phyloP scores from a whole-genome alignment of 2,329 filamentous ascomycete species.

The Sporothrix luriei region DNA sequence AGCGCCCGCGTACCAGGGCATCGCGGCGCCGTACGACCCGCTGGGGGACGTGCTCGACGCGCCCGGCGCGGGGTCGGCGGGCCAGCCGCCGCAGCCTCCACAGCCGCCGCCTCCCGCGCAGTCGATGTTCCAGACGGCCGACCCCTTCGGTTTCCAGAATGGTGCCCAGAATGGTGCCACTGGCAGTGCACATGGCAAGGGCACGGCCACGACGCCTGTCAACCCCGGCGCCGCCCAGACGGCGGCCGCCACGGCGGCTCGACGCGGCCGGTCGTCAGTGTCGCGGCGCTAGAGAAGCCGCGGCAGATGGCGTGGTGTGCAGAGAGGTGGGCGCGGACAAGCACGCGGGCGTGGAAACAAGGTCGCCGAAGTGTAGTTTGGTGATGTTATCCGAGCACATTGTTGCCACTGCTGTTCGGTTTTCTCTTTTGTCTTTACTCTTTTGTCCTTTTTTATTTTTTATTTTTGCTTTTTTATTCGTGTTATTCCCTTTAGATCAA shows the following conservation, averaged over 20 bases:
- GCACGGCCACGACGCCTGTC: neutral
- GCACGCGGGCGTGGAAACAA: neutral
- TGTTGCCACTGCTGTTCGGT: neutral
- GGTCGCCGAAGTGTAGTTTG: neutral
- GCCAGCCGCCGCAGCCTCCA: neutral
- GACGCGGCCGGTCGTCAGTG: conserved; percentile 21
- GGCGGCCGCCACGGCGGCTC: neutral
- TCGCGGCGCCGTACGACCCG: conserved; percentile 61
- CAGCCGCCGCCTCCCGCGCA: neutral
- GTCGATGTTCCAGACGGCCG: neutral
- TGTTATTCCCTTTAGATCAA: neutral
- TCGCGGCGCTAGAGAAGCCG: conserved; percentile 13
- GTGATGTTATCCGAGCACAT: neutral
- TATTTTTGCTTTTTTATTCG: no score
- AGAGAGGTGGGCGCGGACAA: neutral
- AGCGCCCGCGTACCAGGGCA: conserved; percentile 50
- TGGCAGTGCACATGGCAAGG: neutral
- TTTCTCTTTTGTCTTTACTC: neutral
- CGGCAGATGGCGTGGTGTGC: neutral
- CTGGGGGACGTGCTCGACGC: conserved; percentile 52
- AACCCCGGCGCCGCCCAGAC: neutral
- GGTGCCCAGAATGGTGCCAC: no score
- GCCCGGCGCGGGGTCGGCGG: neutral
- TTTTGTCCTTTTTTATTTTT: neutral
- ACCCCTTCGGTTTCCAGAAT: conserved; percentile 1